phyloP scores from a whole-genome alignment of 768 basidiomycete species.

The Mycena kentingensis region DNA sequence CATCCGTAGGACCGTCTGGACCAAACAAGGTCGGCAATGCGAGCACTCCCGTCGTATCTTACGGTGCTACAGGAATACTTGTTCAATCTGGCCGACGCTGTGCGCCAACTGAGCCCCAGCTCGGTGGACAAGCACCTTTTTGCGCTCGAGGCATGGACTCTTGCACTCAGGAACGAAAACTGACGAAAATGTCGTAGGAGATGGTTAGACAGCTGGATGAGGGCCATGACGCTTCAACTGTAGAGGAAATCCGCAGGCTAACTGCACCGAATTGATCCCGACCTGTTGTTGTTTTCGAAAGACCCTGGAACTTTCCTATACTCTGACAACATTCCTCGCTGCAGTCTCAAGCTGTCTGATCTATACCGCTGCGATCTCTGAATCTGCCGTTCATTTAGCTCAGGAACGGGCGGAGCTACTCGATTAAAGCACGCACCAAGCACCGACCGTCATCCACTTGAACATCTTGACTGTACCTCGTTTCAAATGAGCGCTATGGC shows the following conservation, averaged over 20 bases:
- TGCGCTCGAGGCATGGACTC: slow-evolving; percentile 64
- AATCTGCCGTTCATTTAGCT: too few species aligned
- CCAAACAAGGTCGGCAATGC: slow-evolving; percentile 69
- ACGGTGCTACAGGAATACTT: slow-evolving; percentile 71
- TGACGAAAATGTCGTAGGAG: not conserved
- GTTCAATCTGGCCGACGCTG: slow-evolving; percentile 71
- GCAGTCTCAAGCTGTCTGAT: too few species aligned
- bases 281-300: too few species aligned
- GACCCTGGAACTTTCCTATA: too few species aligned
- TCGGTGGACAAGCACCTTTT: slow-evolving; percentile 77
- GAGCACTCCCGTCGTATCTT: not conserved
- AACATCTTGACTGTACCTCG: too few species aligned
- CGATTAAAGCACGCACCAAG: too few species aligned
- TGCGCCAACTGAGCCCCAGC: slow-evolving; percentile 72
- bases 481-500: too few species aligned
- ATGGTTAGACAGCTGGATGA: not conserved
- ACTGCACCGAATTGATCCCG: too few species aligned
- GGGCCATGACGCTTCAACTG: not conserved
- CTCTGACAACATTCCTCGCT: too few species aligned
- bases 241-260: not conserved
- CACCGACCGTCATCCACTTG: too few species aligned
- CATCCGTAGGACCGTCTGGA: slow-evolving; percentile 83
- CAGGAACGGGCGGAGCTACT: too few species aligned
- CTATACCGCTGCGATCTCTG: too few species aligned
- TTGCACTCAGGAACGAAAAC: not conserved